Base-by-base conservation (phyloP, 73 alveolate genomes). In the Tetrahymena malaccensis region DNA sequence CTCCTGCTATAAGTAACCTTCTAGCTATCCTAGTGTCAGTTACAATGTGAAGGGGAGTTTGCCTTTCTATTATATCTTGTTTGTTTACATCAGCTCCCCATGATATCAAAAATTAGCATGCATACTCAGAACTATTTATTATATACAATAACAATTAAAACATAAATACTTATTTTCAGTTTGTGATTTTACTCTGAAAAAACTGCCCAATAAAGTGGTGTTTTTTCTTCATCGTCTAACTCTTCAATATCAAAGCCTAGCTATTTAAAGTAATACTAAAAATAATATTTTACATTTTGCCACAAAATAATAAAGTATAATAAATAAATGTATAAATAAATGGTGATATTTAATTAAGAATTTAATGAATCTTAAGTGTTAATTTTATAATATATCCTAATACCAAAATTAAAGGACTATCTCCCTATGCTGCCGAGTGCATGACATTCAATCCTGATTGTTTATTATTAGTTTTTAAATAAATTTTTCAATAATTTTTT, bases 191-290 rank as follows among this genome's bases (percentile, higher is more conserved):
- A 96, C 94, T 98, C 98, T 38, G 98, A 96, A 97, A 94, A 98
- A 89, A 98, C 96, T 35, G 99, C 99, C 99, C 99, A 99, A 96
- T 98, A 99, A 34, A 99, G 97, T 3, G 99, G 99, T 37, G 99
- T 98, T 93, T 99, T 94, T 15, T 96, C 97, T 85, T 97, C 97
- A 93, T 70, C 89, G 25, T 70, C 89, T 70, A 31, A 19, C 31
- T 70, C 89, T 19, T 70, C 89, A 70, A 70, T 70, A 31, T 70
- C 37, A 70, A 70, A 70, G 21, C 89, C 89, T 7, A 22, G 37
- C 37, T 70, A 17, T 31, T 70, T 27, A n/a, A 70, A 70, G 17
- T 70, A 70, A 70, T 70, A 70, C 89, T 70, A 70, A 70, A 70
- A 70, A 70, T 25, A 70, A 70, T 70, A 70, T 70, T 70, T 70